phyloP scores from a whole-genome alignment of 2,329 filamentous ascomycete genomes.

The Ceratocystis lukuohia region DNA sequence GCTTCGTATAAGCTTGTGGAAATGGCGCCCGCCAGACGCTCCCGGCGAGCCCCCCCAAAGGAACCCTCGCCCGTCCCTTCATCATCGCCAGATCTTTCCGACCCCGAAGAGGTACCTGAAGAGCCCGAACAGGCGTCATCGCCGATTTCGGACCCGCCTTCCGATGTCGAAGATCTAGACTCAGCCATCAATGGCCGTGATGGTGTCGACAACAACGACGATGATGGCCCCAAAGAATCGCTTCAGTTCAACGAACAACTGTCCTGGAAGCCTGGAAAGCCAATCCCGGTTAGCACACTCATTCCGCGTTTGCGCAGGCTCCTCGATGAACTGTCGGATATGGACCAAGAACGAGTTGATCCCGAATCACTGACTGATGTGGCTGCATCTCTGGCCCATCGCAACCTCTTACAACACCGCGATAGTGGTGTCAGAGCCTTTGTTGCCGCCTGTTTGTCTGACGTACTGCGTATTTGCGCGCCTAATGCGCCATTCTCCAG shows the following conservation, averaged over 20 bases:
- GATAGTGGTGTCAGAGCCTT: constrained; percentile 87
- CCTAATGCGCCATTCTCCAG: constrained; percentile 89
- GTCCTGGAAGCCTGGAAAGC: constrained; percentile 82
- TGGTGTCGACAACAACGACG: constrained; percentile 22
- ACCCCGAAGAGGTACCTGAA: constrained; percentile 16
- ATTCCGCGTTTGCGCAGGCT: constrained; percentile 68
- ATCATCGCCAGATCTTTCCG: constrained; percentile 17
- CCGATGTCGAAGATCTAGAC: constrained; percentile 17
- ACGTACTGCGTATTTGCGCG: constrained; percentile 83
- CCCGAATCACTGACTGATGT: constrained; percentile 72
- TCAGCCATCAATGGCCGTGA: constrained; percentile 13
- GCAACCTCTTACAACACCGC: constrained; percentile 77
- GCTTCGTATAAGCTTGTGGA: neutral
- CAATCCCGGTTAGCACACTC: constrained; percentile 72
- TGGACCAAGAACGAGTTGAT: constrained; percentile 78
- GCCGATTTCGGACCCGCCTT: constrained; percentile 18
- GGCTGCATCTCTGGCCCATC: constrained; percentile 69
- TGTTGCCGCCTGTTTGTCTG: constrained; percentile 77
- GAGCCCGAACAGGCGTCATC: constrained; percentile 17
- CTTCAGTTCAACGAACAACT: constrained; percentile 76
- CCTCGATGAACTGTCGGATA: constrained; percentile 65
- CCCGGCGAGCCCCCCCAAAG: constrained; percentile 18
- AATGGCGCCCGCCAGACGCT: constrained; percentile 19
- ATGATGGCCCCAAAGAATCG: constrained; percentile 22
- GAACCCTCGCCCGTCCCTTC: constrained; percentile 14